Conservation (phyloP, 768 basidiomycete genomes). For the Pisolithus albus region DNA sequence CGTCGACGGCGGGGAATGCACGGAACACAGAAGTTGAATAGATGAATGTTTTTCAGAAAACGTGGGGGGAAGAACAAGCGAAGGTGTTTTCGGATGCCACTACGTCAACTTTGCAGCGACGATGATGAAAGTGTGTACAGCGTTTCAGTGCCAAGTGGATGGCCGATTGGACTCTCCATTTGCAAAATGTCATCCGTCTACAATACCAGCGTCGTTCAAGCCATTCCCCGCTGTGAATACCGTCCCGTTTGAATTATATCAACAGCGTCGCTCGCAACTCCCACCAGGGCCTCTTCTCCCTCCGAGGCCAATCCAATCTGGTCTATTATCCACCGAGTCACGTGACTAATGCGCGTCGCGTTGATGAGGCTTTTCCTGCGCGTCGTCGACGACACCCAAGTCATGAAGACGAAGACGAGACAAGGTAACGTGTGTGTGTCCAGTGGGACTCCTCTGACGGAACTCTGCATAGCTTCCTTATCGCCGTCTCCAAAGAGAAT, state of each 20-base stretch:
- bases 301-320: no score
- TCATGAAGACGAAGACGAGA: not conserved
- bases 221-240: no score
- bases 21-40: conserved; percentile 18
- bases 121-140: not conserved
- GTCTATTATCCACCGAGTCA: not conserved
- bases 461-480: conserved; percentile 4
- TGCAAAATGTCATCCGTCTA: no score
- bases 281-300: not conserved
- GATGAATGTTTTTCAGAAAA: conserved; percentile 15
- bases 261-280: no score
- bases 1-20: conserved; percentile 25
- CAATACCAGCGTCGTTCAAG: no score
- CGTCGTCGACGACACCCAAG: not conserved
- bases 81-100: not conserved
- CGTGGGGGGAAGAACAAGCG: conserved; percentile 6
- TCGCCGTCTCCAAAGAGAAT: conserved; percentile 53
- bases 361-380: not conserved
- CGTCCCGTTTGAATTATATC: no score
- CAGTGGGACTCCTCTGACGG: not conserved
- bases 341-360: not conserved
- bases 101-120: not conserved
- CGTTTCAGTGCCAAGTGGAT: not conserved
- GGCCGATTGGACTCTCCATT: not conserved
- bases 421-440: not conserved